Evolutionary conservation across 139 green algal genomes (phyloP).

Genomic region (Spirogloea muscicola): DNA sequence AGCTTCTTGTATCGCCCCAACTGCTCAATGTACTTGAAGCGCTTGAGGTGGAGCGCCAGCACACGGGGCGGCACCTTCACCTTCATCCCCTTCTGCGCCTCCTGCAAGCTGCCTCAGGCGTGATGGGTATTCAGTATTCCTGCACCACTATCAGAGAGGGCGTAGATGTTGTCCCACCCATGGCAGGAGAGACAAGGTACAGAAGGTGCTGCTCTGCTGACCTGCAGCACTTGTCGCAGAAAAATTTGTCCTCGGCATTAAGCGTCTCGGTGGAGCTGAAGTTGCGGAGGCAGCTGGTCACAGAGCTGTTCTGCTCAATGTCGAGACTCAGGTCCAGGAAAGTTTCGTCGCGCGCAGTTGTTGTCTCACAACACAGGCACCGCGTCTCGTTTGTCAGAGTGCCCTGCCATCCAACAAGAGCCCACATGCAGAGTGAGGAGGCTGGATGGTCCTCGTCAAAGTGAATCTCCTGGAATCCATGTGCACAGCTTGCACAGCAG

Average conservation of each 20-base stretch:
- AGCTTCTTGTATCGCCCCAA: slow-evolving; percentile 77
- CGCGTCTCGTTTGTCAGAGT: slow-evolving; percentile 86
- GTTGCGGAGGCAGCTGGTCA: slow-evolving; percentile 80
- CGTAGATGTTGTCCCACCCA: too few relatives aligned
- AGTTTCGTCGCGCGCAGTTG: slow-evolving; percentile 71
- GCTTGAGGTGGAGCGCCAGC: slow-evolving; percentile 91
- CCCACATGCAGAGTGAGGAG: too few relatives aligned
- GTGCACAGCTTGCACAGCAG: too few relatives aligned
- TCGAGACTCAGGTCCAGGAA: slow-evolving; percentile 95
- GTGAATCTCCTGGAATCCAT: too few relatives aligned
- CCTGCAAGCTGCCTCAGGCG: slow-evolving; percentile 56
- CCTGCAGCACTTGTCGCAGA: slow-evolving; percentile 88
- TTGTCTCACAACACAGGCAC: slow-evolving; percentile 86
- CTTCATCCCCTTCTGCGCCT: slow-evolving; percentile 89
- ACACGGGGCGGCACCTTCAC: slow-evolving; percentile 73
- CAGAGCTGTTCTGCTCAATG: slow-evolving; percentile 84
- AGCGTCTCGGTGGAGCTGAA: slow-evolving; percentile 83
- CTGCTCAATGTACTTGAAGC: slow-evolving; percentile 91
- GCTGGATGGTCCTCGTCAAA: too few relatives aligned
- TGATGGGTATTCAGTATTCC: too few relatives aligned
- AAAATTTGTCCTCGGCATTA: slow-evolving; percentile 88
- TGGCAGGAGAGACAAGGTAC: too few relatives aligned
- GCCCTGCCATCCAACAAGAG: too few relatives aligned
- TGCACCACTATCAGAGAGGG: too few relatives aligned
- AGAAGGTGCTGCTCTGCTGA: too few relatives aligned